Evolutionary conservation across 345 rosid species (phyloP), one percentile per base, ranked within the genome.

Genomic region (Euclidium syriacum): DNA sequence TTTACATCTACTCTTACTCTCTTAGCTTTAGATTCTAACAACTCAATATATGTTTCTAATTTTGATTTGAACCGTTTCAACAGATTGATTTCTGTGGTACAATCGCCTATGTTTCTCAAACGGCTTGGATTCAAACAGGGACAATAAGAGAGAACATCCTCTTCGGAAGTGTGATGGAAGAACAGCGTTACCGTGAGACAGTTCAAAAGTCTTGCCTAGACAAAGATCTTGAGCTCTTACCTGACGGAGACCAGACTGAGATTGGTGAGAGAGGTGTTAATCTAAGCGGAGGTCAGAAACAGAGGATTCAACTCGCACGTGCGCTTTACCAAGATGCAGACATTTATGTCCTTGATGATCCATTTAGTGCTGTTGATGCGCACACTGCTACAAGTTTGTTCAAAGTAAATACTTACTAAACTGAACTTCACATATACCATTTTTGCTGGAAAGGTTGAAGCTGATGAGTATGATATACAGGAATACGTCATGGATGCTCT

Each of bases 241-340:
- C 98, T 27, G 77, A 81, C 18, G 97, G 97, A 18, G 97, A 92
- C 78, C 86, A 59, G 15, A 89, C 98, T n/a, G 97, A 92, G 80
- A 89, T 89, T 44, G 97, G 97, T 18, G 97, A 92, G 77, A 78
- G 98, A 77, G 98, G 98, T 58, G 98, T 92, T 32, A 92, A 92
- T 80, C 81, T 92, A 67, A 92, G 98, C 51, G 97, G 98, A 18
- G 97, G 98, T 55, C 98, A 92, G 78, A 92, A 89, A 69, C 98
- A 92, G 80, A 67, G 95, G 65, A 85, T 92, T 76, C 98, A 92
- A 73, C 94, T 92, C 44, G 97, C 98, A 33, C 97, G 95, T 58
- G 97, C 98, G 17, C 90, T 92, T 23, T 92, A 92, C 75, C 91
- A 92, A 70, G 79, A 89, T 39, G 95, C 95, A 24, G 98, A 92